phyloP scores from a whole-genome alignment of 2,329 filamentous ascomycete genomes.

The Colletotrichum tropicale region DNA sequence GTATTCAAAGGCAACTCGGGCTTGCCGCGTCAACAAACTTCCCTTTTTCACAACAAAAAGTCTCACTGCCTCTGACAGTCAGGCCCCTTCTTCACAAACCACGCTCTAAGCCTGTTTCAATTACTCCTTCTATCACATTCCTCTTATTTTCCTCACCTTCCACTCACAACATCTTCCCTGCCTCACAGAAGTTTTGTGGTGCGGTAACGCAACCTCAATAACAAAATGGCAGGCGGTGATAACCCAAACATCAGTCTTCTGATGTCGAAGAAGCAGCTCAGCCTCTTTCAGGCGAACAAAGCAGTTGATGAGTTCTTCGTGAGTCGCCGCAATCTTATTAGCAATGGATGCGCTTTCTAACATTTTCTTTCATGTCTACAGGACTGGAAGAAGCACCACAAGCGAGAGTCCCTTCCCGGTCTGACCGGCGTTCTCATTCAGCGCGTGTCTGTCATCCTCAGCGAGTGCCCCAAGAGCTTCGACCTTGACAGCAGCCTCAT shows the following conservation, averaged over 20 bases:
- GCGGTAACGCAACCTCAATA: background rate
- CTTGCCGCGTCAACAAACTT: background rate
- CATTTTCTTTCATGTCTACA: background rate
- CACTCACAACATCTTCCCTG: background rate
- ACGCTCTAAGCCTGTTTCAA: background rate
- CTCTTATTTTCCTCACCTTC: background rate
- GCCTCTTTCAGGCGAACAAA: background rate
- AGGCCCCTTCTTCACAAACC: background rate
- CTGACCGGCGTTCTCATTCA: background rate
- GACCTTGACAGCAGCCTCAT: background rate
- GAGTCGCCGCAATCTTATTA: background rate
- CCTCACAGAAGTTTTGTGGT: background rate
- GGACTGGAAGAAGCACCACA: background rate
- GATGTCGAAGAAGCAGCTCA: background rate
- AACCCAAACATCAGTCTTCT: background rate
- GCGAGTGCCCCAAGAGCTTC: background rate
- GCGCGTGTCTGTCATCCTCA: background rate
- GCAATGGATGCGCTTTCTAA: background rate
- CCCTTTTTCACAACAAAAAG: background rate
- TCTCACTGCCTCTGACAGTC: background rate
- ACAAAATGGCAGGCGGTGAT: background rate
- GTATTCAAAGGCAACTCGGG: background rate
- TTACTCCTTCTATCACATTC: background rate
- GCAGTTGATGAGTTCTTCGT: background rate
- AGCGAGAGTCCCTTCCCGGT: background rate